Conservation (phyloP, 1,284 basidiomycete species). For the Boletellus deceptivus region DNA sequence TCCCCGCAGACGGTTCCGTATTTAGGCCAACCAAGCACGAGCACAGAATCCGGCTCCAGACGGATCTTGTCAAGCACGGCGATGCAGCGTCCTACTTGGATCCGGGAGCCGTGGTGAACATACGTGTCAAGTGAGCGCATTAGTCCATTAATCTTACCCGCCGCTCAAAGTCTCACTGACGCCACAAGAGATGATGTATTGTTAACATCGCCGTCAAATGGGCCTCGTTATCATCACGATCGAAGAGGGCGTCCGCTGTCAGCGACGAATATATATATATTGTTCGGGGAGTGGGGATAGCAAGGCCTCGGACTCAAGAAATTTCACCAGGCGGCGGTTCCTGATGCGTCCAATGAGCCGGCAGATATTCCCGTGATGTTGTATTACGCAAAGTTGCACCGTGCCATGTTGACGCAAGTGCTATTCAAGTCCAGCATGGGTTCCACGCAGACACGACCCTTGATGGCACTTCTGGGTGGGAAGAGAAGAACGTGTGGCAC, state of each 20-base stretch:
- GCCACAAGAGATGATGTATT: not conserved
- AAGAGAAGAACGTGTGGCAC: too few species aligned
- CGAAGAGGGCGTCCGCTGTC: not conserved
- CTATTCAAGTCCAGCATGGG: not conserved
- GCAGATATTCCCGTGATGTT: not conserved
- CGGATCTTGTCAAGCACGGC: not conserved
- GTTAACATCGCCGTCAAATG: not conserved
- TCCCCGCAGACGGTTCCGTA: too few species aligned
- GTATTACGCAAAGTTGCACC: not conserved
- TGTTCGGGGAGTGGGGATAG: not conserved
- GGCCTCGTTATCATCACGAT: not conserved
- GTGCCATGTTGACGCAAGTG: not conserved
- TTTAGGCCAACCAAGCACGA: not conserved
- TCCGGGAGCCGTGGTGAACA: not conserved
- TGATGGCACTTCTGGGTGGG: not conserved
- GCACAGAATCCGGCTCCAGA: not conserved
- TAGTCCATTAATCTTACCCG: not conserved
- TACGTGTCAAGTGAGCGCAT: not conserved
- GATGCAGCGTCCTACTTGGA: not conserved
- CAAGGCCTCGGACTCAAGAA: not conserved
- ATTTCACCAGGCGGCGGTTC: not conserved
- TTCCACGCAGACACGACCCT: conserved; percentile 3
- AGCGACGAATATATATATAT: not conserved
- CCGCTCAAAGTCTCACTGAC: too few species aligned
- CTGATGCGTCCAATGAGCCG: not conserved